Conservation (phyloP, 768 basidiomycete genomes). For the Hygrocybe coccinea region DNA sequence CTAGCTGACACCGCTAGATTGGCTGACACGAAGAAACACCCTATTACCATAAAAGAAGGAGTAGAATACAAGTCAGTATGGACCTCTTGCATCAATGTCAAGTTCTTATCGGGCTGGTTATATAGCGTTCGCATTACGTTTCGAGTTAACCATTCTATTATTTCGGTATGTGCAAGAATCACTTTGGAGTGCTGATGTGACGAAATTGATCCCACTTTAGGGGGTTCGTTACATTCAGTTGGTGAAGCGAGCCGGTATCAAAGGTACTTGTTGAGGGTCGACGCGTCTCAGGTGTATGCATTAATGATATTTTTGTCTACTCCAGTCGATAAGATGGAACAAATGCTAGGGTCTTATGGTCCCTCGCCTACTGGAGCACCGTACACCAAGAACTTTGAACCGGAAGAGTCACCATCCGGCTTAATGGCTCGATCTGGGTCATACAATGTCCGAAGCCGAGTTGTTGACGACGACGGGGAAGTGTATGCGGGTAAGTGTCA, state of each 20-base stretch:
- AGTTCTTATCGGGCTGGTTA: background rate
- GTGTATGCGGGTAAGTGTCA: constrained; percentile 65
- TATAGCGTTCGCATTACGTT: constrained; percentile 73
- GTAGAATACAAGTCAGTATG: constrained; percentile 77
- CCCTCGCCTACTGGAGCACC: constrained; percentile 59
- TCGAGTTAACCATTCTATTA: constrained; percentile 86
- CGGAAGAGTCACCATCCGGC: constrained; percentile 70
- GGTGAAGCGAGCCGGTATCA: constrained; percentile 74
- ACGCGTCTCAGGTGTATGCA: no score
- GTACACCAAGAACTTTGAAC: constrained; percentile 72
- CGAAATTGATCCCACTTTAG: constrained; percentile 31
- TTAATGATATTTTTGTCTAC: constrained; percentile 5
- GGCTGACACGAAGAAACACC: constrained; percentile 68
- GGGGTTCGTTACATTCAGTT: constrained; percentile 85
- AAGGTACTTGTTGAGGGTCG: constrained; percentile 42
- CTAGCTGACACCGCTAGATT: constrained; percentile 46
- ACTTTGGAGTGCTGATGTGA: background rate
- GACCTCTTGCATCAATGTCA: background rate
- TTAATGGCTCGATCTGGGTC: constrained; percentile 77
- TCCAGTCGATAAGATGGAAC: constrained; percentile 84
- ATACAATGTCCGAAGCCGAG: constrained; percentile 74
- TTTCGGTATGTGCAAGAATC: constrained; percentile 46
- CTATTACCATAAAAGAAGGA: constrained; percentile 75
- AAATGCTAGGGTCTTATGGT: constrained; percentile 94
- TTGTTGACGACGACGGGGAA: constrained; percentile 81